Evolutionary conservation across 2,329 filamentous ascomycete genomes (phyloP).

Genomic region (Cephalotrichum gorgonifer): DNA sequence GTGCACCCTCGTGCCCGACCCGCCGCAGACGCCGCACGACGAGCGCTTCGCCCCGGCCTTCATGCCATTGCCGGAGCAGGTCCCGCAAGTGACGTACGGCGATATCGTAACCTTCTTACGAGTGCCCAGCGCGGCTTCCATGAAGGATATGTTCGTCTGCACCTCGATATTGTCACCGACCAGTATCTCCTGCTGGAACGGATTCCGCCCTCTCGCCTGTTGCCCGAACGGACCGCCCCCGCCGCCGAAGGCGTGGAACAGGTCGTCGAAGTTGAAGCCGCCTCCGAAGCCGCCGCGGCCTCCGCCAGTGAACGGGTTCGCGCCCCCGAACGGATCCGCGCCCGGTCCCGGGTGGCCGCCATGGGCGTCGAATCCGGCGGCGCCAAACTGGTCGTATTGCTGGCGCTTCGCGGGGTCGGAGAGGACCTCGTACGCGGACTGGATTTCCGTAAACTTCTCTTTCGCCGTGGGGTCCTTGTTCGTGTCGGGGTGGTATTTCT

Average conservation of each 20-base stretch:
- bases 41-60: slow-evolving; percentile 68
- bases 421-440: slow-evolving; percentile 86
- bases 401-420: slow-evolving; percentile 90
- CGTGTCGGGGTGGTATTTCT: slow-evolving; percentile 96
- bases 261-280: slow-evolving; percentile 91
- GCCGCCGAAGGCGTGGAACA: slow-evolving; percentile 72
- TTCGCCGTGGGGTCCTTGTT: slow-evolving; percentile 94
- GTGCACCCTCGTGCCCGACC: slow-evolving; percentile 78
- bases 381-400: slow-evolving; percentile 82
- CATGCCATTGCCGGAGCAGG: slow-evolving; percentile 73
- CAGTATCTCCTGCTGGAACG: slow-evolving; percentile 68
- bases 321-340: slow-evolving; percentile 50
- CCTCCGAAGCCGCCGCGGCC: slow-evolving; percentile 61
- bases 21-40: slow-evolving; percentile 71
- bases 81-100: slow-evolving; percentile 70
- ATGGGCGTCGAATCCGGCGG: slow-evolving; percentile 75
- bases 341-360: slow-evolving; percentile 39
- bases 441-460: slow-evolving; percentile 87
- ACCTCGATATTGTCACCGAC: slow-evolving; percentile 97
- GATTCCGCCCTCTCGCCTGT: slow-evolving; percentile 45
- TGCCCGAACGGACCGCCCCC: slow-evolving; percentile 32
- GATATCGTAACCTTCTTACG: slow-evolving; percentile 81
- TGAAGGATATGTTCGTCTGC: slow-evolving; percentile 84
- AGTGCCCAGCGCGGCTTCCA: slow-evolving; percentile 89
- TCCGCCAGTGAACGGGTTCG: slow-evolving; percentile 51